A percentile compares a stretch with the other conserved stretches of the same genome.
Conservation (phyloP, 78 protist genomes). For the Emiliania huxleyi region DNA sequence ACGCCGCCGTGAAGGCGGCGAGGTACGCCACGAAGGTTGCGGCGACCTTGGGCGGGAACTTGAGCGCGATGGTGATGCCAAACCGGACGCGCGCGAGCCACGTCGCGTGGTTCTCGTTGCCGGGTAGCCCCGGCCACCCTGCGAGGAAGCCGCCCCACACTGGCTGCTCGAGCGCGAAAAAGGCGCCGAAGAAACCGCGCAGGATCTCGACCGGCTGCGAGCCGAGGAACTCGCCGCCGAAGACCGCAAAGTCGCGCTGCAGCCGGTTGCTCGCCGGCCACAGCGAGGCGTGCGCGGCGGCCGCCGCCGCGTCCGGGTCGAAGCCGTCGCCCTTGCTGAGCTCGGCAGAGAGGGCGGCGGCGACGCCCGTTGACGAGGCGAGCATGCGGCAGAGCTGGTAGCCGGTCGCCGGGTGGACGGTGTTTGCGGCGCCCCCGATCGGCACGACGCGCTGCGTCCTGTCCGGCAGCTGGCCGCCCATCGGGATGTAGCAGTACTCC, state of each 20-base stretch:
- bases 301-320: neutral
- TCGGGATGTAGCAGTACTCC: slow-evolving; percentile 21
- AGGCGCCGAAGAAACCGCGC: neutral
- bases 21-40: neutral
- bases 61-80: neutral
- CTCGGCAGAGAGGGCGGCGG: neutral
- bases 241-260: slow-evolving; percentile 1
- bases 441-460: neutral
- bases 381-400: slow-evolving; percentile 11
- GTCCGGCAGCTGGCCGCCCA: neutral
- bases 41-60: neutral
- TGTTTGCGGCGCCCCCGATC: neutral
- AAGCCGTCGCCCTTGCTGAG: neutral
- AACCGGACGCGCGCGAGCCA: neutral
- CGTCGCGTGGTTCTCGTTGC: neutral
- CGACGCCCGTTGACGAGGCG: neutral
- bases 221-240: neutral
- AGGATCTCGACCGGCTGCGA: neutral
- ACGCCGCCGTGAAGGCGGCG: neutral
- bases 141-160: slow-evolving; percentile 15
- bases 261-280: neutral
- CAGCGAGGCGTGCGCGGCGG: neutral
- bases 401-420: slow-evolving; percentile 12
- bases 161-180: neutral
- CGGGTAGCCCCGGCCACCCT: neutral